Conservation (phyloP, 495 filamentous ascomycete genomes). For the Lentithecium fluviatile region DNA sequence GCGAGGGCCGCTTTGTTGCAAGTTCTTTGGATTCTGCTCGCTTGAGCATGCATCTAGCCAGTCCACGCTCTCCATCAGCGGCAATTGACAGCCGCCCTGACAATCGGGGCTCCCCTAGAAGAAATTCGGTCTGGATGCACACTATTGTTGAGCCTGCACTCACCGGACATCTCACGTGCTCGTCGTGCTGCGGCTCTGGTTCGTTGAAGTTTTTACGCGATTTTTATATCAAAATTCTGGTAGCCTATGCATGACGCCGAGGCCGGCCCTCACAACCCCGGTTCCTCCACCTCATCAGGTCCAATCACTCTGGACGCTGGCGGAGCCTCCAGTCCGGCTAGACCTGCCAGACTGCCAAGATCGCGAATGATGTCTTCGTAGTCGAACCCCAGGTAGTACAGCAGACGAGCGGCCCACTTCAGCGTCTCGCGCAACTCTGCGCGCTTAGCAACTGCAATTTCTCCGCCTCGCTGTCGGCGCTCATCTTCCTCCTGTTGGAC, state of each 20-base stretch:
- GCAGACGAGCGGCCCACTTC: conserved; percentile 24
- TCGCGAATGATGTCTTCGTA: conserved; percentile 29
- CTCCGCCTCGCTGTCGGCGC: neutral
- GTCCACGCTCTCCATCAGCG: too few species aligned
- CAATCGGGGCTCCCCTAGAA: too few species aligned
- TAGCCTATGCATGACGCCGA: neutral
- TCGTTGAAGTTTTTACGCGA: too few species aligned
- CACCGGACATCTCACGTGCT: too few species aligned
- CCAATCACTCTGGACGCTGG: neutral
- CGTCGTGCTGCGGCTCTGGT: too few species aligned
- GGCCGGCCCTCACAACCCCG: neutral
- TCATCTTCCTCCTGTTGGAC: conserved; percentile 21
- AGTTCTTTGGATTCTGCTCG: too few species aligned
- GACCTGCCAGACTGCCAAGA: conserved; percentile 20
- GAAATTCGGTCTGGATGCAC: too few species aligned
- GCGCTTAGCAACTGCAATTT: neutral
- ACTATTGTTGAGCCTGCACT: too few species aligned
- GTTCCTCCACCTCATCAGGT: neutral
- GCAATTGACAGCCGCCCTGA: too few species aligned
- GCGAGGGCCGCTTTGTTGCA: too few species aligned
- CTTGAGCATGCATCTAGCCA: too few species aligned
- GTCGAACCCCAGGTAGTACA: conserved; percentile 32
- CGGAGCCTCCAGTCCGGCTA: conserved; percentile 28
- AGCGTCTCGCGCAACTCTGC: conserved; percentile 18
- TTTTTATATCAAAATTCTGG: neutral